Evolutionary conservation across 2,329 filamentous ascomycete species (phyloP).

Genomic region (Drechslerella dactyloides): DNA sequence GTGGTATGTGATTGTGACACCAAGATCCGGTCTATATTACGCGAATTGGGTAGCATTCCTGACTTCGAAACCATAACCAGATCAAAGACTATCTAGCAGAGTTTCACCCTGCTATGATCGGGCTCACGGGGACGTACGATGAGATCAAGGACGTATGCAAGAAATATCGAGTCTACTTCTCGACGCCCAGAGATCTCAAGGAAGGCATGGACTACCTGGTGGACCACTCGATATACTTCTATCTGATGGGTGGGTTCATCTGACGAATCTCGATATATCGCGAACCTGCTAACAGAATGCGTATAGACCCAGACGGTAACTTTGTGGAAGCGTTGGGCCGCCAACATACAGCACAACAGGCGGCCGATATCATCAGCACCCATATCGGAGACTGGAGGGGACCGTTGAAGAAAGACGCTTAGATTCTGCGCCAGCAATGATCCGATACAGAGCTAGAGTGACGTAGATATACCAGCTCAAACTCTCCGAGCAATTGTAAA

Average conservation of each 20-base stretch:
- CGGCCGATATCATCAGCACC: conserved; percentile 79
- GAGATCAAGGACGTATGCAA: conserved; percentile 95
- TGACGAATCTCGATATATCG: not conserved
- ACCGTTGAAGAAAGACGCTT: conserved; percentile 36
- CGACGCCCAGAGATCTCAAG: conserved; percentile 84
- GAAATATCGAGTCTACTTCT: conserved; percentile 95
- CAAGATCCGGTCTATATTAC: too few relatives aligned
- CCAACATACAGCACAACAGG: conserved; percentile 89
- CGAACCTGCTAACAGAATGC: conserved; percentile 8
- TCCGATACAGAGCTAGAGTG: not conserved
- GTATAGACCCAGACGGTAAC: conserved; percentile 85
- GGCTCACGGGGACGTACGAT: conserved; percentile 90
- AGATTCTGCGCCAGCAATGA: not conserved
- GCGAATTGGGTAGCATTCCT: not conserved
- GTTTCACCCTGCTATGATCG: conserved; percentile 85
- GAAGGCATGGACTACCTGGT: conserved; percentile 96
- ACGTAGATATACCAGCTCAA: not conserved
- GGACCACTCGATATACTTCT: conserved; percentile 99
- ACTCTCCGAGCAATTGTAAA: not conserved
- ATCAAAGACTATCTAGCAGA: conserved; percentile 84
- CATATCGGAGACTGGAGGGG: conserved; percentile 82
- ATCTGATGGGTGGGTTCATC: conserved; percentile 75
- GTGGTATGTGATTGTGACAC: conserved; percentile 62
- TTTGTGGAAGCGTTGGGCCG: conserved; percentile 96
- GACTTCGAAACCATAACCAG: conserved; percentile 6